Evolutionary conservation across 1,284 basidiomycete genomes (phyloP), one percentile per base, ranked within the genome.

Genomic region (Moniliella sp.): DNA sequence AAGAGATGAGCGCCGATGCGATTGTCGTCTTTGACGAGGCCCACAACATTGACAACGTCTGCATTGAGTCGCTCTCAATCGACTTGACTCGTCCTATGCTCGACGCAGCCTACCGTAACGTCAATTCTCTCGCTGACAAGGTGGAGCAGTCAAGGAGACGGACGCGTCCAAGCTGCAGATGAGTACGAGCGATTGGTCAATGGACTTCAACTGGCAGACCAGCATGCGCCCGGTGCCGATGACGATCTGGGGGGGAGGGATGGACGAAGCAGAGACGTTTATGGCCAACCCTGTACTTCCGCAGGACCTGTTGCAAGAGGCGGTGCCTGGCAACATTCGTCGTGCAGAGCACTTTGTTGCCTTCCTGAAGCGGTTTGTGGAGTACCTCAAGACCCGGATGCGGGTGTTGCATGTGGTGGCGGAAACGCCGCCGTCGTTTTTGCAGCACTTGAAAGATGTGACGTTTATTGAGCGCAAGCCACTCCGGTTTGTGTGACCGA

Each of bases 11-110:
- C 18, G 94, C 94, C 50, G 91, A 97, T 58, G 76, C 83, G 27
- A 99, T 99, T 36, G 86, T 99, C 28, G 86, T 99, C 0, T 99
- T 99, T 52, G 91, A 99, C 58, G 91, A 99, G 62, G 91, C 91
- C 5, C 91, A 99, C 65, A 99, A 99, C 59, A 99, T 99, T 37
- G 88, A 99, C 61, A 99, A 99, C 61, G 91, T 99, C 33, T 99
- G 91, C 63, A 91, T 99, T 59, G 91, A 99, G 58, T 93, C 88
- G 0, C 66, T 99, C 27, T 91, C 83, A 40, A 93, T 99, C 48
- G 91, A 99, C 58, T 67, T 99, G 30, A 97, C 88, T n/a, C 69
- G 91, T 23, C 91, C 91, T 0, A 97, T 97, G 81, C 68, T 99
- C 16, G 91, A 99, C 52, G 81, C 82, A 5, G 91, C 91, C 1